These are phyloP conservation scores for Thelonectria rubi DNA, from an alignment of 2,329 filamentous ascomycete species.

Conservation along the genomic window DNA sequence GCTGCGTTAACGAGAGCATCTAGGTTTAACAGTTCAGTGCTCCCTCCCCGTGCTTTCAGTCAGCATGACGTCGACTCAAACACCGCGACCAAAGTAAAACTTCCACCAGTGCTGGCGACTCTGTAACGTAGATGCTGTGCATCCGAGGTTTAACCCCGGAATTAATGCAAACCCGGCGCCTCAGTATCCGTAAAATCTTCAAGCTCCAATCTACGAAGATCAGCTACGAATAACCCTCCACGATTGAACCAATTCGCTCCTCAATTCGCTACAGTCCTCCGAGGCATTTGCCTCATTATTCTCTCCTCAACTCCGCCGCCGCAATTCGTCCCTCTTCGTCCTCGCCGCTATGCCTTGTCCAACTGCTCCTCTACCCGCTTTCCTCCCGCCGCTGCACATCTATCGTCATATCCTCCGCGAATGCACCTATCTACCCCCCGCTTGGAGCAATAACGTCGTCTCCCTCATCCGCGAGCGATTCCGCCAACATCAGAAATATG, in stretches of 20 bases:
- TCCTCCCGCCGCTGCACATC: constrained; percentile 48
- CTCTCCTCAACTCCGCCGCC: neutral
- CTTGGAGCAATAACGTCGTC: constrained; percentile 56
- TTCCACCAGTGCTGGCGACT: neutral
- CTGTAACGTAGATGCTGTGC: neutral
- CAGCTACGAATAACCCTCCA: neutral
- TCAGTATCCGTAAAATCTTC: neutral
- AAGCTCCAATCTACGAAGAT: neutral
- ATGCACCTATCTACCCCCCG: constrained; percentile 65
- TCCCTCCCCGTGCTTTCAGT: too few relatives aligned
- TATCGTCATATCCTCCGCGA: constrained; percentile 70
- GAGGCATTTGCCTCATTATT: constrained; percentile 24
- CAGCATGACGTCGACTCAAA: too few relatives aligned
- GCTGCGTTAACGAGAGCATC: too few relatives aligned
- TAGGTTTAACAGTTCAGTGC: too few relatives aligned
- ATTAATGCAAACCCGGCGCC: neutral
- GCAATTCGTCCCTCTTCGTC: neutral
- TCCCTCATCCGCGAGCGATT: constrained; percentile 58
- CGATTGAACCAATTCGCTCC: neutral
- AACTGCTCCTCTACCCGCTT: constrained; percentile 35
- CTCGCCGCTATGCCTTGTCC: constrained; percentile 43
- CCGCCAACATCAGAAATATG: constrained; percentile 49
- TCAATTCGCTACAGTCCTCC: neutral
- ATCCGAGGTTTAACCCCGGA: neutral
- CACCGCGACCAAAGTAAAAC: too few relatives aligned